Evolutionary conservation across 2,329 filamentous ascomycete species (phyloP).

Genomic region (Aspergillus neoniger): DNA sequence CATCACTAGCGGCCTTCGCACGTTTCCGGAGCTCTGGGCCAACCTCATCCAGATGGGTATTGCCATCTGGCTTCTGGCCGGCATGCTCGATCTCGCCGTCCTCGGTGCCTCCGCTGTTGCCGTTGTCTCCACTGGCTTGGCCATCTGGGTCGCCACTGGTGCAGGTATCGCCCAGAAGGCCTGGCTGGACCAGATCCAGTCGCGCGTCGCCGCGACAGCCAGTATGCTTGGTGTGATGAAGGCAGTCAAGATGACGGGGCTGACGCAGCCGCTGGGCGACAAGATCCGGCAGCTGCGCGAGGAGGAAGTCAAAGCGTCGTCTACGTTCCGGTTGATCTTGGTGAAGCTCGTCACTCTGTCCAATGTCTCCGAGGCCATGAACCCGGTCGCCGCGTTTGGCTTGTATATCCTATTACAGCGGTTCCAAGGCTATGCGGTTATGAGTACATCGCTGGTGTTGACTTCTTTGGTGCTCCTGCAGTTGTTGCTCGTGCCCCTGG

Average conservation of each 20-base stretch:
- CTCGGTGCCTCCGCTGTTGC: background rate
- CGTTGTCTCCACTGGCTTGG: background rate
- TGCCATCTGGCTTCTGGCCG: slow-evolving; percentile 18
- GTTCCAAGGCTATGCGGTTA: background rate
- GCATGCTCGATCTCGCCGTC: background rate
- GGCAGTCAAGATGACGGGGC: slow-evolving; percentile 41
- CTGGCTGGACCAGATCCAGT: slow-evolving; percentile 32
- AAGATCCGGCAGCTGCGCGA: slow-evolving; percentile 39
- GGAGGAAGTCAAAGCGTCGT: slow-evolving; percentile 32
- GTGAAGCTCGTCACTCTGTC: slow-evolving; percentile 10
- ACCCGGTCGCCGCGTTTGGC: background rate
- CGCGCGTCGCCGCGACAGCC: slow-evolving; percentile 29
- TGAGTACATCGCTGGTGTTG: background rate
- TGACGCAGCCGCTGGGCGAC: slow-evolving; percentile 32
- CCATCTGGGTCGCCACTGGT: background rate
- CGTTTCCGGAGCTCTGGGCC: slow-evolving; percentile 31
- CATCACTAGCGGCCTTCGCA: slow-evolving; percentile 23
- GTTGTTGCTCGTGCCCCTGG: background rate
- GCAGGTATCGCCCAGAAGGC: slow-evolving; percentile 20
- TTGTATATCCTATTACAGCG: background rate
- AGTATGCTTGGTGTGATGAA: slow-evolving; percentile 42
- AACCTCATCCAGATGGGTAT: slow-evolving; percentile 17
- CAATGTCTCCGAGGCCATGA: background rate
- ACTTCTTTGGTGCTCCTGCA: background rate
- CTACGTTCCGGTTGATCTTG: slow-evolving; percentile 28